Conservation (phyloP, 164 flowering plant species). For the Vitis riparia region DNA sequence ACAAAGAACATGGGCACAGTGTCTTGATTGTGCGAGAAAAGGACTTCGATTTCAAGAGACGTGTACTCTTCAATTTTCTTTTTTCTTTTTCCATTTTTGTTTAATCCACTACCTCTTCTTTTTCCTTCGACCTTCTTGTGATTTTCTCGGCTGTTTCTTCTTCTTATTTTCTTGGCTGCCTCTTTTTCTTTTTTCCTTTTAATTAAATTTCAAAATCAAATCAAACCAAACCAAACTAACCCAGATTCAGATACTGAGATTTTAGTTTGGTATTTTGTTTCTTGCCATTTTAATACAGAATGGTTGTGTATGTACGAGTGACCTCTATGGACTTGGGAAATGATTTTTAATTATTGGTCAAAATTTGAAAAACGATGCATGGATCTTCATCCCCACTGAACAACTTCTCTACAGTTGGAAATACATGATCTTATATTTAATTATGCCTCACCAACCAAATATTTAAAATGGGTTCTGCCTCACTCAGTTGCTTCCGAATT, state of each 20-base stretch:
- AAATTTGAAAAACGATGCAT: neutral
- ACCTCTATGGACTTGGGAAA: neutral
- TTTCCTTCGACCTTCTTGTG: constrained; percentile 2
- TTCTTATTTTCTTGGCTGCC: neutral
- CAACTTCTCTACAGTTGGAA: neutral
- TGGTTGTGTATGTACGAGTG: too few species aligned
- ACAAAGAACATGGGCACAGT: too few species aligned
- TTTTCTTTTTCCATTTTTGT: too few species aligned
- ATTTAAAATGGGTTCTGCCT: too few species aligned
- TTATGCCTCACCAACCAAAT: too few species aligned
- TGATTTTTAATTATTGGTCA: neutral
- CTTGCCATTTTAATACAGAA: too few species aligned
- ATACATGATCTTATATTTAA: neutral
- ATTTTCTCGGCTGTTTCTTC: constrained; percentile 7
- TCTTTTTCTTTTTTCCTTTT: too few species aligned
- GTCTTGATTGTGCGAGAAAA: too few species aligned
- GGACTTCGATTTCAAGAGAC: neutral
- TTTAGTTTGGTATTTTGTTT: too few species aligned
- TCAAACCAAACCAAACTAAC: neutral
- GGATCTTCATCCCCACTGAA: neutral
- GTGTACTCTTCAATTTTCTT: neutral
- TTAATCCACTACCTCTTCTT: neutral
- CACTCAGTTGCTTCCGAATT: too few species aligned
- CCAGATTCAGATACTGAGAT: neutral
- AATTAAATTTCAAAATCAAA: too few species aligned